A percentile compares a stretch with the other conserved stretches of the same genome.
Conservation (phyloP, 441 rosid genomes). For the Dalechampia spathulata region DNA sequence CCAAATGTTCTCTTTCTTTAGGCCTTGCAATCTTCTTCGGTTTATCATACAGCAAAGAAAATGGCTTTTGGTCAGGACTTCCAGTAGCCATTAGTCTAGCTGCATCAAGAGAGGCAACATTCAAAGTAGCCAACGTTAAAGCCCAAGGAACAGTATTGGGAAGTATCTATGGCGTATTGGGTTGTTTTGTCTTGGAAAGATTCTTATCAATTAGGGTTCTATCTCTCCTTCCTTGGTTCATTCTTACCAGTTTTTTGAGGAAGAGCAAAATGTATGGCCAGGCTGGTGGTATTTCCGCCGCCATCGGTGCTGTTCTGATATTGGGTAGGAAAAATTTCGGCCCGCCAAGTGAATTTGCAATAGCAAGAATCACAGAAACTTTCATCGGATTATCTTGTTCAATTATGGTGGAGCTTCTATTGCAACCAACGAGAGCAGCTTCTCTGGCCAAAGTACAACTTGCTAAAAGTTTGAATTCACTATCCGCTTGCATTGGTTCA, state of each 20-base stretch:
- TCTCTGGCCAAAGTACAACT: conserved; percentile 55
- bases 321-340: conserved; percentile 73
- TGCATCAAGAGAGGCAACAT: conserved; percentile 61
- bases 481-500: conserved; percentile 36
- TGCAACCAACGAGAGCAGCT: conserved; percentile 64
- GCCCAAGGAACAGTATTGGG: conserved; percentile 94
- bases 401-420: conserved; percentile 44
- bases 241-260: conserved; percentile 54
- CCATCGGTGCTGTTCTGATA: conserved; percentile 69
- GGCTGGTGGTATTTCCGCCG: conserved; percentile 80
- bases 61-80: conserved; percentile 79
- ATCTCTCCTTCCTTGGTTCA: conserved; percentile 81
- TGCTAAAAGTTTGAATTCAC: conserved; percentile 31
- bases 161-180: conserved; percentile 73
- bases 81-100: conserved; percentile 64
- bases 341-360: conserved; percentile 67
- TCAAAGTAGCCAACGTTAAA: conserved; percentile 63
- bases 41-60: conserved; percentile 48
- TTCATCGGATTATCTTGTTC: conserved; percentile 74
- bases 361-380: conserved; percentile 74
- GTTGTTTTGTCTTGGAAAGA: conserved; percentile 62
- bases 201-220: conserved; percentile 56
- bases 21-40: conserved; percentile 69
- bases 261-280: conserved; percentile 70
- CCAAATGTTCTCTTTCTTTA: conserved; percentile 58